Evolutionary conservation across 2,329 filamentous ascomycete species (phyloP).

Genomic region (Mariannaea elegans): DNA sequence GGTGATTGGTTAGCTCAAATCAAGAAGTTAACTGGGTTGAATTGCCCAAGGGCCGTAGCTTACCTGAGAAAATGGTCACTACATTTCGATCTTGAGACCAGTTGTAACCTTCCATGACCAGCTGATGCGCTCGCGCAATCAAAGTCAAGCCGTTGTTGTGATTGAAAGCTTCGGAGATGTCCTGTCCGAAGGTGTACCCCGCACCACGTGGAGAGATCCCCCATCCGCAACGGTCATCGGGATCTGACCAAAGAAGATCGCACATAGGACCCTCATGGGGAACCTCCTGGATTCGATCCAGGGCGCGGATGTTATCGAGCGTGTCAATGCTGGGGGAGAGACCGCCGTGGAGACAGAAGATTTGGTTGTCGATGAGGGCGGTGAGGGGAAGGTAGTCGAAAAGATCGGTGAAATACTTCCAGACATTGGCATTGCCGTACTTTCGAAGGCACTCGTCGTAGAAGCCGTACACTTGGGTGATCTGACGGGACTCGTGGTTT

Average conservation of each 20-base stretch:
- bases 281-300: slow-evolving; percentile 98
- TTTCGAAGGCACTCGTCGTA: slow-evolving; percentile 99
- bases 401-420: slow-evolving; percentile 99
- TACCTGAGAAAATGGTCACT: slow-evolving; percentile 97
- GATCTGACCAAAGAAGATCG: slow-evolving; percentile 97
- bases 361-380: slow-evolving; percentile 98
- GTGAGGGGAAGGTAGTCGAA: slow-evolving; percentile 98
- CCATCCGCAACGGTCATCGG: slow-evolving; percentile 96
- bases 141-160: slow-evolving; percentile 98
- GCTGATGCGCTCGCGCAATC: slow-evolving; percentile 94
- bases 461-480: slow-evolving; percentile 99
- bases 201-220: slow-evolving; percentile 94
- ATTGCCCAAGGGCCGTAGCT: slow-evolving; percentile 22
- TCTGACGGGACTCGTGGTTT: slow-evolving; percentile 98
- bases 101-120: slow-evolving; percentile 99
- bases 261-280: slow-evolving; percentile 99
- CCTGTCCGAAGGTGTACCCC: slow-evolving; percentile 94
- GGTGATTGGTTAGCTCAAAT: slow-evolving; percentile 16
- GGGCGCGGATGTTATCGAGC: slow-evolving; percentile 91
- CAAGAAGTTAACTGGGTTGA: background rate
- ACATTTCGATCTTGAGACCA: slow-evolving; percentile 99
- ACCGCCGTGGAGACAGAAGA: slow-evolving; percentile 97
- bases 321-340: slow-evolving; percentile 96
- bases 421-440: slow-evolving; percentile 98
- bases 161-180: slow-evolving; percentile 98